Conservation (phyloP, 345 rosid species). For the Citrus inodora region DNA sequence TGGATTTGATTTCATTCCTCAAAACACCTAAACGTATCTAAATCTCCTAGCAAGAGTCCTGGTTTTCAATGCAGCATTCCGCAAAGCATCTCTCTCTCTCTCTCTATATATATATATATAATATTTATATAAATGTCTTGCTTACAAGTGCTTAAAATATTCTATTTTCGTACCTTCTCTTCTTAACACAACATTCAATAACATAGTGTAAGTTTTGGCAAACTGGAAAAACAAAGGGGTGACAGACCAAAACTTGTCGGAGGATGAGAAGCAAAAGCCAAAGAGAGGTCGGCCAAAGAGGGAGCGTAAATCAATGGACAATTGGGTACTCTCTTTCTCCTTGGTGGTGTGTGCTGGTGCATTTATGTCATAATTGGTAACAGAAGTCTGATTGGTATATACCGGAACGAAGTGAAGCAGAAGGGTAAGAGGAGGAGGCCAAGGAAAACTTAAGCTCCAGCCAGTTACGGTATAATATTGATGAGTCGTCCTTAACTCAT, state of each 20-base stretch:
- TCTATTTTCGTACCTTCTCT: too few species aligned
- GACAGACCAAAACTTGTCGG: too few species aligned
- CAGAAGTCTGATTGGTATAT: background rate
- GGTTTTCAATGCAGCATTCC: background rate
- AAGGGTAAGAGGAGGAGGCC: slow-evolving; percentile 17
- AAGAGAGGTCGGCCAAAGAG: too few species aligned
- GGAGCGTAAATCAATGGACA: background rate
- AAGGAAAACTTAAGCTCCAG: background rate
- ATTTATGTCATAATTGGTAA: background rate
- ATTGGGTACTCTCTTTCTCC: background rate
- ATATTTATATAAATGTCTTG: background rate
- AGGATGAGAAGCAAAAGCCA: too few species aligned
- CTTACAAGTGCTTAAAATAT: background rate
- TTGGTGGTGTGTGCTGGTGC: background rate
- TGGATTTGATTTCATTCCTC: background rate
- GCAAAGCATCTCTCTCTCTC: too few species aligned
- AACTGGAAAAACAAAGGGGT: too few species aligned
- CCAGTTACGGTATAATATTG: background rate
- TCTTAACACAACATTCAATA: background rate
- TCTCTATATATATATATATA: too few species aligned
- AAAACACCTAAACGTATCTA: background rate
- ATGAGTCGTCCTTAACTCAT: background rate
- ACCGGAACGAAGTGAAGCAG: slow-evolving; percentile 2
- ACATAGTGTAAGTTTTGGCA: background rate
- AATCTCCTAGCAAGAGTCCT: background rate